Percentiles rank a stretch among this genome's conserved stretches.
phyloP scores from a whole-genome alignment of 129 eudicot genomes.

The Mikania micrantha region DNA sequence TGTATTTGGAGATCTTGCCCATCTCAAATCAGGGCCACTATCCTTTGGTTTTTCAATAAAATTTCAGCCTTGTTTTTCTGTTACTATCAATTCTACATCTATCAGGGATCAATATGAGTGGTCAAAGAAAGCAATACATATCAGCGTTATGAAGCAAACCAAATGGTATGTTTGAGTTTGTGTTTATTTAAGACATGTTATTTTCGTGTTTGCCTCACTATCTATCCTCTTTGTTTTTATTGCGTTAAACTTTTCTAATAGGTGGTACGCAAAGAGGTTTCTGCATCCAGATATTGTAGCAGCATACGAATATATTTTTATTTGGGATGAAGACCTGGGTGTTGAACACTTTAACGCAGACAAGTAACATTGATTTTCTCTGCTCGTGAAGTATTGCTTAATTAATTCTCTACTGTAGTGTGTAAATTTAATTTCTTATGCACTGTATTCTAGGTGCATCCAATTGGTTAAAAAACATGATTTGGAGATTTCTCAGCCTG shows the following conservation, averaged over 20 bases:
- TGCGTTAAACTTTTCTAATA: not conserved
- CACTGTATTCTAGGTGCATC: constrained; percentile 43
- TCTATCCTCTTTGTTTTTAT: not conserved
- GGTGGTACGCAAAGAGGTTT: constrained; percentile 98
- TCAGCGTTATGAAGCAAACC: constrained; percentile 61
- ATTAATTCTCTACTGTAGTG: not conserved
- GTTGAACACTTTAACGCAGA: constrained; percentile 86
- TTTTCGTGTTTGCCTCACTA: not conserved
- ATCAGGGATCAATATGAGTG: constrained; percentile 84
- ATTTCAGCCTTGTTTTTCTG: no score
- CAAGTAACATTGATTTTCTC: constrained; percentile 30
- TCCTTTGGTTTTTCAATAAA: no score
- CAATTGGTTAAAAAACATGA: constrained; percentile 78
- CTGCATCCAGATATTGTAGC: constrained; percentile 90
- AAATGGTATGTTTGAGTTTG: constrained; percentile 45
- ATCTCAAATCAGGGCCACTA: no score
- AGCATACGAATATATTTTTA: constrained; percentile 88
- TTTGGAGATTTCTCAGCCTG: constrained; percentile 92
- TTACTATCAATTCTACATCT: no score
- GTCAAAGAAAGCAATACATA: constrained; percentile 71
- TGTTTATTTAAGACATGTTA: not conserved
- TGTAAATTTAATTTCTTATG: not conserved
- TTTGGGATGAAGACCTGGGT: constrained; percentile 98
- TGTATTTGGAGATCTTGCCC: no score
- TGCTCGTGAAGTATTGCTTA: not conserved